These are phyloP conservation scores for Aspergillus glaucus DNA, from an alignment of 2,329 filamentous ascomycete species.

Conservation along the genomic window DNA sequence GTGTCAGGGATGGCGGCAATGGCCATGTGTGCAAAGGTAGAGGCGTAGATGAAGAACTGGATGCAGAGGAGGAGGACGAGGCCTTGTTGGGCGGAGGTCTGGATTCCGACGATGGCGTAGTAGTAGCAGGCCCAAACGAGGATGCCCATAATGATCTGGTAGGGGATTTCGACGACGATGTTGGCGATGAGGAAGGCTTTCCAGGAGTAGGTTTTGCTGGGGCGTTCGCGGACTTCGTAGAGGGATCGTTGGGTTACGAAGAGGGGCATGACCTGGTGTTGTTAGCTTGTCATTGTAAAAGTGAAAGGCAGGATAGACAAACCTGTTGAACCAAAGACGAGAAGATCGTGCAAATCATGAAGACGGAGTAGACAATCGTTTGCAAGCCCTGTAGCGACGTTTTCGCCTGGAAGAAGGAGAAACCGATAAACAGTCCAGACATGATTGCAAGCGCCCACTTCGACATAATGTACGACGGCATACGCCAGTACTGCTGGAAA, in stretches of 20 bases:
- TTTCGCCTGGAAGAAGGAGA: constrained; percentile 67
- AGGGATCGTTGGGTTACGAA: constrained; percentile 75
- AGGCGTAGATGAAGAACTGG: constrained; percentile 71
- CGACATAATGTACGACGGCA: constrained; percentile 75
- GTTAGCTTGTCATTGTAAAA: too few species aligned
- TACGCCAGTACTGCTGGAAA: constrained; percentile 86
- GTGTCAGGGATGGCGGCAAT: constrained; percentile 68
- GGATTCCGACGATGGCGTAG: constrained; percentile 63
- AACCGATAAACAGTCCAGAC: constrained; percentile 68
- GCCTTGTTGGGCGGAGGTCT: constrained; percentile 61
- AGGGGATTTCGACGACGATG: constrained; percentile 78
- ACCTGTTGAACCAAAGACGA: constrained; percentile 30
- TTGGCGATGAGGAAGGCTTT: constrained; percentile 77
- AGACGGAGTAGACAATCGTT: constrained; percentile 79
- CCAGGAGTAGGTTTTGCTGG: constrained; percentile 79
- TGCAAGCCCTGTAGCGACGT: constrained; percentile 71
- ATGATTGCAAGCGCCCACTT: constrained; percentile 62
- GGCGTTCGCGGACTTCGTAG: constrained; percentile 79
- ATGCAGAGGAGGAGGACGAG: constrained; percentile 73
- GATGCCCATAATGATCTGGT: constrained; percentile 67
- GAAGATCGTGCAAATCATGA: constrained; percentile 74
- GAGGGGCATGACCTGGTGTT: constrained; percentile 57
- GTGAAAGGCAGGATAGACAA: too few species aligned
- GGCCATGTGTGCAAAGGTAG: constrained; percentile 72
- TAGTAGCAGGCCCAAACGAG: constrained; percentile 78